phyloP scores from a whole-genome alignment of 2,329 filamentous ascomycete species.

The Onygenales sp. region DNA sequence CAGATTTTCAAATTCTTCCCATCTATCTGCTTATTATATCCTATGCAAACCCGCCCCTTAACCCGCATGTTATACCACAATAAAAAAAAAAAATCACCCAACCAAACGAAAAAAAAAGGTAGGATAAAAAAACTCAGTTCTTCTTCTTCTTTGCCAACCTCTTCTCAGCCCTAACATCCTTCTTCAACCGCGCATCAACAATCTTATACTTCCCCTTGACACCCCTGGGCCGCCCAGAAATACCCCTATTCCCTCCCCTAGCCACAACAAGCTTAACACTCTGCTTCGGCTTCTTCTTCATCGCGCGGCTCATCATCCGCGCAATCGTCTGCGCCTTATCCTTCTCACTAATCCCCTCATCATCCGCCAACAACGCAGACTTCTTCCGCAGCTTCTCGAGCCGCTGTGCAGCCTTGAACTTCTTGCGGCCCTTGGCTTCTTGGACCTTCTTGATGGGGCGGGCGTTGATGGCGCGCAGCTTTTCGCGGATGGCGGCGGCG shows the following conservation, averaged over 20 bases:
- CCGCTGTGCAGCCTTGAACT: constrained; percentile 82
- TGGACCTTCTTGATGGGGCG: constrained; percentile 98
- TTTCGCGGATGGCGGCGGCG: constrained; percentile 87
- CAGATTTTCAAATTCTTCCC: too few species aligned
- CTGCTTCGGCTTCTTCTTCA: constrained; percentile 76
- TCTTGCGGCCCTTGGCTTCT: constrained; percentile 93
- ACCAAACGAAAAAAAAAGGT: neutral
- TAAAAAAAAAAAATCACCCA: neutral
- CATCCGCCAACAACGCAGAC: constrained; percentile 76
- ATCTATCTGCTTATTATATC: too few species aligned
- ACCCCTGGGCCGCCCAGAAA: constrained; percentile 76
- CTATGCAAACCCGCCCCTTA: too few species aligned
- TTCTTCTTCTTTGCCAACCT: constrained; percentile 65
- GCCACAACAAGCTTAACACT: constrained; percentile 85
- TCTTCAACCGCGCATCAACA: constrained; percentile 91
- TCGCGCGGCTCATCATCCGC: constrained; percentile 70
- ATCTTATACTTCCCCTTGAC: constrained; percentile 97
- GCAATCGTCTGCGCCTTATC: constrained; percentile 84
- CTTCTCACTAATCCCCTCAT: constrained; percentile 88
- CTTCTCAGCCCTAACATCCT: constrained; percentile 86
- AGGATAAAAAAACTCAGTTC: constrained; percentile 9
- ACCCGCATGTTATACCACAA: neutral
- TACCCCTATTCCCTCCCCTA: constrained; percentile 70
- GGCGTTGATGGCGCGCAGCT: constrained; percentile 83
- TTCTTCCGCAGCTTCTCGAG: constrained; percentile 97